Conservation (phyloP, 208 protist species). For the Leishmania arabica region DNA sequence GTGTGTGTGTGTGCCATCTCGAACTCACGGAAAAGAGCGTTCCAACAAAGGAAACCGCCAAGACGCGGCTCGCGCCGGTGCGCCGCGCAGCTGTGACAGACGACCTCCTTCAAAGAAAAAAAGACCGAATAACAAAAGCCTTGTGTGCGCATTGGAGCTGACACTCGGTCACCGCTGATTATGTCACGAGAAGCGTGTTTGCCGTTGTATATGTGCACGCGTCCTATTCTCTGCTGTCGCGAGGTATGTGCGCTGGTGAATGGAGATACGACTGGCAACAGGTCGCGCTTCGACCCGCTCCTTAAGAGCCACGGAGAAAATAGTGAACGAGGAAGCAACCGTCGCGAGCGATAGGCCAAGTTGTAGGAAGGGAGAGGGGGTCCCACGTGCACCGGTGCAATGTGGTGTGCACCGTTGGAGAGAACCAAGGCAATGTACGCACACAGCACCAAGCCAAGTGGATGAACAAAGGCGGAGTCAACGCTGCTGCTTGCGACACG, state of each 20-base stretch:
- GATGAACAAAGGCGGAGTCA: background rate
- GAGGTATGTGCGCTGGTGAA: background rate
- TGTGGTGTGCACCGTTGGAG: background rate
- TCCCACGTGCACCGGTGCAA: background rate
- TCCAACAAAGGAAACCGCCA: background rate
- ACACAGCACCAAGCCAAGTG: background rate
- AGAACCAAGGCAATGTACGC: background rate
- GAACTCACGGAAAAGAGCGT: background rate
- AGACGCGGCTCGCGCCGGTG: background rate
- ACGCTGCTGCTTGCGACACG: background rate
- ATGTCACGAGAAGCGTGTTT: background rate
- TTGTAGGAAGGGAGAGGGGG: background rate
- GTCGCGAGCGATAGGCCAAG: background rate
- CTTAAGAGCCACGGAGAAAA: background rate
- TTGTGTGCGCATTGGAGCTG: background rate
- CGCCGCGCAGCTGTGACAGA: background rate
- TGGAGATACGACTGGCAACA: background rate
- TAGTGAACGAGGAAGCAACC: background rate
- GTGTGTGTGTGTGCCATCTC: too few relatives aligned
- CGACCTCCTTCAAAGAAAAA: background rate
- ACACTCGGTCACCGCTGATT: background rate
- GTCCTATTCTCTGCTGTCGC: background rate
- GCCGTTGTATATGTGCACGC: background rate
- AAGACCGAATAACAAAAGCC: background rate
- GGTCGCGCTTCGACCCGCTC: background rate